A percentile compares a stretch with the other conserved stretches of the same genome.
Evolutionary conservation across 1,284 basidiomycete species (phyloP).

Genomic region (Ustilago trichophora): DNA sequence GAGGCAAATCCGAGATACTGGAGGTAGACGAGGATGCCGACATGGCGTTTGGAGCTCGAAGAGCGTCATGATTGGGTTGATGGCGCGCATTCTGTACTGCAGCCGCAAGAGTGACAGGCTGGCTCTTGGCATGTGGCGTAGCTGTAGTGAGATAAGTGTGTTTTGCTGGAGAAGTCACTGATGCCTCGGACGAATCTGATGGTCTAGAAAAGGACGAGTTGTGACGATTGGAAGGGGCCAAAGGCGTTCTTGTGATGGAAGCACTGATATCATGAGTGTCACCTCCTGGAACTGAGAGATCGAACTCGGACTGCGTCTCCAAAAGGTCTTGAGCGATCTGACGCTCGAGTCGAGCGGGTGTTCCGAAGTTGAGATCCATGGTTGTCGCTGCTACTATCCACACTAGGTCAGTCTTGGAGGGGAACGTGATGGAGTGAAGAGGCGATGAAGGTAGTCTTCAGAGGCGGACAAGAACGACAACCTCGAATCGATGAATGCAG

Average conservation of each 20-base stretch:
- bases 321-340: constrained; percentile 49
- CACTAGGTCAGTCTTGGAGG: not conserved
- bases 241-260: constrained; percentile 27
- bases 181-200: constrained; percentile 34
- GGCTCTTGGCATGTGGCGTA: constrained; percentile 20
- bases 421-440: not conserved
- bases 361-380: constrained; percentile 49
- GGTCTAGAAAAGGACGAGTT: constrained; percentile 44
- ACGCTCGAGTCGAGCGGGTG: constrained; percentile 47
- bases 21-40: constrained; percentile 34
- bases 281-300: constrained; percentile 39
- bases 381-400: not conserved
- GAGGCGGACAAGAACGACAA: too few species aligned
- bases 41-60: not conserved
- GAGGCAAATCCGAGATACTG: constrained; percentile 21
- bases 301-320: constrained; percentile 46
- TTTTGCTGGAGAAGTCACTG: constrained; percentile 17
- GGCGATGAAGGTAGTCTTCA: not conserved
- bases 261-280: constrained; percentile 39
- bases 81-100: constrained; percentile 24
- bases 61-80: not conserved
- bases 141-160: constrained; percentile 25
- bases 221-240: constrained; percentile 31
- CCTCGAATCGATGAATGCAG: too few species aligned
- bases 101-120: constrained; percentile 21